Conservation (phyloP, 805 yeast species). For the Teunomyces atbi region DNA sequence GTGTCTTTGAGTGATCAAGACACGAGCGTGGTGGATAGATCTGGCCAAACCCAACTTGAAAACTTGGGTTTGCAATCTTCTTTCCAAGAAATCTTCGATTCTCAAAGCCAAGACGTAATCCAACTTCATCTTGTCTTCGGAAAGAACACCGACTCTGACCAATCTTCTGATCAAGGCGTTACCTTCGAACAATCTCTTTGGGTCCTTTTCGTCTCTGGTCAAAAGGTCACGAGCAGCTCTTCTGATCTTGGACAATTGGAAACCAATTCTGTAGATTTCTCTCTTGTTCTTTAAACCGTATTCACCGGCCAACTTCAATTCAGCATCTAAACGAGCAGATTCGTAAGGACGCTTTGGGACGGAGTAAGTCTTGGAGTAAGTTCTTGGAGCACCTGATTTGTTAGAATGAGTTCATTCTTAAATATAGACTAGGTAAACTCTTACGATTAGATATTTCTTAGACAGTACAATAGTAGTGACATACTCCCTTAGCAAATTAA, state of each 20-base stretch:
- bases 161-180: slow-evolving; percentile 99
- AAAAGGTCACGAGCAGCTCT: slow-evolving; percentile 99
- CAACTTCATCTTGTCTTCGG: slow-evolving; percentile 99
- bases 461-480: not conserved
- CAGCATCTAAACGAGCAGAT: slow-evolving; percentile 99
- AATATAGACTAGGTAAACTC: not conserved
- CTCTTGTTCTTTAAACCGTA: slow-evolving; percentile 99
- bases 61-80: slow-evolving; percentile 99
- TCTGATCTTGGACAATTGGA: slow-evolving; percentile 98
- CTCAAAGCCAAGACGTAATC: slow-evolving; percentile 99
- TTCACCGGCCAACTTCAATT: slow-evolving; percentile 99
- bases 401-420: slow-evolving; percentile 3
- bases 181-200: slow-evolving; percentile 99
- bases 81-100: slow-evolving; percentile 98
- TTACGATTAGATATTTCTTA: not conserved
- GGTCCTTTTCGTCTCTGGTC: slow-evolving; percentile 99
- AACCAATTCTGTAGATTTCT: slow-evolving; percentile 99
- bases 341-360: slow-evolving; percentile 99
- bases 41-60: slow-evolving; percentile 99
- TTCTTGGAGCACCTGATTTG: slow-evolving; percentile 89
- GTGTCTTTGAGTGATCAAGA: slow-evolving; percentile 97
- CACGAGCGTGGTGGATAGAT: slow-evolving; percentile 99
- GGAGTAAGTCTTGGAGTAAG: slow-evolving; percentile 98
- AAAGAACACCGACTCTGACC: slow-evolving; percentile 96
- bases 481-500: not conserved